A percentile compares a stretch with the other conserved stretches of the same genome.
Evolutionary conservation across 1,284 basidiomycete genomes (phyloP).

Genomic region (Acaromyces ingoldii): DNA sequence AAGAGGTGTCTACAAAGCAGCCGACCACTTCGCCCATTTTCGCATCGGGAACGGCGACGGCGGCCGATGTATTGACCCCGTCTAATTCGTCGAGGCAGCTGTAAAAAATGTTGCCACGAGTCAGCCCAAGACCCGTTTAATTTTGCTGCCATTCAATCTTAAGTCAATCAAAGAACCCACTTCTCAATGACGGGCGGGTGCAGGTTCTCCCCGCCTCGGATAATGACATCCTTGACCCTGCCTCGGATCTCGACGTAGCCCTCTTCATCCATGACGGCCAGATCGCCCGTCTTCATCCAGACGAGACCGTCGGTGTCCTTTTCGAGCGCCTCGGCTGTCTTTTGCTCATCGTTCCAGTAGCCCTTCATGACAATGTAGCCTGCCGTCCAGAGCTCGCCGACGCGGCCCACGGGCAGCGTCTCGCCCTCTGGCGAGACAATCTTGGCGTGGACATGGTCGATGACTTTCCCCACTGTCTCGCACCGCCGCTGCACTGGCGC

Average conservation of each 20-base stretch:
- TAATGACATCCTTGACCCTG: slow-evolving; percentile 71
- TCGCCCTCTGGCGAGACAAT: slow-evolving; percentile 57
- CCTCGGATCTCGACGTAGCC: slow-evolving; percentile 72
- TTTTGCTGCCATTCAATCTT: too few relatives aligned
- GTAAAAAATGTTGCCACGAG: background rate
- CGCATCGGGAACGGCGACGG: slow-evolving; percentile 66
- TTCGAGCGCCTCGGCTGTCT: slow-evolving; percentile 64
- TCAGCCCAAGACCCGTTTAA: too few relatives aligned
- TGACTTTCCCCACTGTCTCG: slow-evolving; percentile 71
- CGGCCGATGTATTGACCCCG: slow-evolving; percentile 67
- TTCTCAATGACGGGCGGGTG: slow-evolving; percentile 83
- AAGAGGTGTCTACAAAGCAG: slow-evolving; percentile 22
- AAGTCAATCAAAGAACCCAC: too few relatives aligned
- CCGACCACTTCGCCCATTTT: slow-evolving; percentile 48
- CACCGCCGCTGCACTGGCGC: slow-evolving; percentile 69
- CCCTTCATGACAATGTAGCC: slow-evolving; percentile 76
- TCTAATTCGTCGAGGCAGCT: slow-evolving; percentile 61
- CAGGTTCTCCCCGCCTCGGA: slow-evolving; percentile 80
- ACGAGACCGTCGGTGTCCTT: slow-evolving; percentile 56
- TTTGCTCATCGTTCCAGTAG: slow-evolving; percentile 71
- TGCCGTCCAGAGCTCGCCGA: slow-evolving; percentile 69
- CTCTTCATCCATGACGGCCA: slow-evolving; percentile 73
- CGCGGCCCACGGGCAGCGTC: slow-evolving; percentile 47
- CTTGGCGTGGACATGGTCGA: slow-evolving; percentile 72
- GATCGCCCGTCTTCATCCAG: slow-evolving; percentile 82